These are phyloP conservation scores for Discostella pseudostelligera DNA, from an alignment of 108 stramenopile genomes.

Conservation along the genomic window DNA sequence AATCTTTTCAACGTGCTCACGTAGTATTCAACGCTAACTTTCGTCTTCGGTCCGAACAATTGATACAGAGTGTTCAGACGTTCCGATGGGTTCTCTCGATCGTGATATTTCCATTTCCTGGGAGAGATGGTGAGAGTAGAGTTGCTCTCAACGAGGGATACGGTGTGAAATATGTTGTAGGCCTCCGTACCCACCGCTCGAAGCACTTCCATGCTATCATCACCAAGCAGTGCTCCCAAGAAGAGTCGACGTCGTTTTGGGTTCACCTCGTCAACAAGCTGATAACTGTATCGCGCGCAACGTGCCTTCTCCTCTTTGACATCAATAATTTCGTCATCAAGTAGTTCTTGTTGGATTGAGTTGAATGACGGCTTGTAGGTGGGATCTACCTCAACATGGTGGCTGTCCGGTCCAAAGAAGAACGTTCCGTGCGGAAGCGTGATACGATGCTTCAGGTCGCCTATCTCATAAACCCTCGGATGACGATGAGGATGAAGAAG, in stretches of 20 bases:
- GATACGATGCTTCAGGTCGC: neutral
- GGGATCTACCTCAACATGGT: neutral
- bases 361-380: neutral
- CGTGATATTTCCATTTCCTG: conserved; percentile 19
- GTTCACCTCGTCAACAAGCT: neutral
- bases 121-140: conserved; percentile 22
- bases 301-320: neutral
- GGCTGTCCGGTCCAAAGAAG: neutral
- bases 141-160: conserved; percentile 52
- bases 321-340: neutral
- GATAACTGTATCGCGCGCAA: neutral
- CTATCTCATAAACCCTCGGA: neutral
- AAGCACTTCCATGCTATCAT: conserved; percentile 50
- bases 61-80: neutral
- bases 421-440: neutral
- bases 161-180: conserved; percentile 39
- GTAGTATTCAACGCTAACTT: conserved; percentile 29
- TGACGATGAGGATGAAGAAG: no score
- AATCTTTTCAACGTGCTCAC: neutral
- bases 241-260: conserved; percentile 25
- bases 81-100: neutral
- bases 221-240: conserved; percentile 40
- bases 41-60: conserved; percentile 16
- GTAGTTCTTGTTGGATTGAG: neutral
- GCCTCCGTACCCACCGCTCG: conserved; percentile 36